These are phyloP conservation scores for Triticum dicoccoides DNA, from an alignment of 176 grass and related monocot species.

Conservation along the genomic window DNA sequence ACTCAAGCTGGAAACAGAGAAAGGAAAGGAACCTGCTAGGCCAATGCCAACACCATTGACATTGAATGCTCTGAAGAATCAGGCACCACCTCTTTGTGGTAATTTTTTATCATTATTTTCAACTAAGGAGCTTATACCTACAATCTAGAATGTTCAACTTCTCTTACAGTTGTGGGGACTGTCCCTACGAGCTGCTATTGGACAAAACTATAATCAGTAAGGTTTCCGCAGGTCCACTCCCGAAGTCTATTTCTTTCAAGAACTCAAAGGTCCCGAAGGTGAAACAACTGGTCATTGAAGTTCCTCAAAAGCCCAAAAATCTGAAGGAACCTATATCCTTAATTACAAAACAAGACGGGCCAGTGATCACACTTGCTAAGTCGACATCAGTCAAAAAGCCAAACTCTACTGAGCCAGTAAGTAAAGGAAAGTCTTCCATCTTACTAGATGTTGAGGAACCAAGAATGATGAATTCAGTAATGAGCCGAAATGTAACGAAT, in stretches of 20 bases:
- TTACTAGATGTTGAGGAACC: slow-evolving; percentile 44
- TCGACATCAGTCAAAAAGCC: slow-evolving; percentile 62
- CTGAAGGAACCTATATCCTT: slow-evolving; percentile 49
- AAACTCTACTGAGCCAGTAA: slow-evolving; percentile 42
- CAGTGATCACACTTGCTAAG: slow-evolving; percentile 46
- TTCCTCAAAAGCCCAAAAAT: slow-evolving; percentile 60
- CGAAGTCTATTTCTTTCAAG: slow-evolving; percentile 78
- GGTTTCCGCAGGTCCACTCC: slow-evolving; percentile 55
- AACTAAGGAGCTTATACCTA: background rate
- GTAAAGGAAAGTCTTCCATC: slow-evolving; percentile 41
- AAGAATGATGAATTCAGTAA: slow-evolving; percentile 36
- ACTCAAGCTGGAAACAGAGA: slow-evolving; percentile 35
- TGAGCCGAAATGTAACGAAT: slow-evolving; percentile 32
- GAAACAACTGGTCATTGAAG: slow-evolving; percentile 70
- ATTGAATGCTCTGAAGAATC: slow-evolving; percentile 39
- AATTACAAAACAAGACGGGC: slow-evolving; percentile 47
- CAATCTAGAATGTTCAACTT: slow-evolving; percentile 20
- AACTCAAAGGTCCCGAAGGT: slow-evolving; percentile 86
- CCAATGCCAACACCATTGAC: slow-evolving; percentile 19
- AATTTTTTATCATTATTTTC: slow-evolving; percentile 39
- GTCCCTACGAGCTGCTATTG: background rate
- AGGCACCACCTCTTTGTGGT: slow-evolving; percentile 47
- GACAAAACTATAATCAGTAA: background rate
- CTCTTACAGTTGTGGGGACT: background rate
- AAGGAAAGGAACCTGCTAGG: slow-evolving; percentile 43